Percentiles rank a stretch among this genome's conserved stretches.
Conservation (phyloP, 179 eudicot genomes). For the Silene noctiflora region DNA sequence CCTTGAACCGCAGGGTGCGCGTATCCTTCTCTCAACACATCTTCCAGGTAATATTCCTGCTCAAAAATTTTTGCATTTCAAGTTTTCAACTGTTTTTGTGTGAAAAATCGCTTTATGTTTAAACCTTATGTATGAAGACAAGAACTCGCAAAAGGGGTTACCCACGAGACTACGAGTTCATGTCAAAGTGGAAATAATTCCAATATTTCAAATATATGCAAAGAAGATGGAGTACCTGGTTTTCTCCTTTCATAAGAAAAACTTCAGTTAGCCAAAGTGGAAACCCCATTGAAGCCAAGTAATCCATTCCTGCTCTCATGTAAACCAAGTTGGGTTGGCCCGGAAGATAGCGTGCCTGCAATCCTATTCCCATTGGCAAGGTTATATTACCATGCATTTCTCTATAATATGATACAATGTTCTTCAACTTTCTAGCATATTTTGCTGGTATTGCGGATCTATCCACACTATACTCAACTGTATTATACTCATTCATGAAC, state of each 20-base stretch:
- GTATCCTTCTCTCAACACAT: conserved; percentile 53
- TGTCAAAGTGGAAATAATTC: too few species aligned
- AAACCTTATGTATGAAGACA: too few species aligned
- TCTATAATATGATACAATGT: conserved; percentile 29
- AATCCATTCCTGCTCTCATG: conserved; percentile 57
- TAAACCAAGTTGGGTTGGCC: conserved; percentile 50
- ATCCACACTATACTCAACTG: conserved; percentile 48
- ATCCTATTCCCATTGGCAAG: conserved; percentile 47
- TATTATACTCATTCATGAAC: conserved; percentile 69
- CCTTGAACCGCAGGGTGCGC: conserved; percentile 64
- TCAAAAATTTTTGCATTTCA: background rate
- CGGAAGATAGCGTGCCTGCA: conserved; percentile 44
- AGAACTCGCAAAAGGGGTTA: too few species aligned
- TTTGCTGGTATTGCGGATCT: conserved; percentile 35
- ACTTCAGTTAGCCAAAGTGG: conserved; percentile 71
- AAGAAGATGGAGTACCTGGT: conserved; percentile 33
- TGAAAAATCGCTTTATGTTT: too few species aligned
- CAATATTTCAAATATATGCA: background rate
- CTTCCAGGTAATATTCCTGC: conserved; percentile 49
- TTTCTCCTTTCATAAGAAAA: conserved; percentile 38
- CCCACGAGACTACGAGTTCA: too few species aligned
- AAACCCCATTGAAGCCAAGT: conserved; percentile 38
- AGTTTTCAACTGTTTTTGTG: too few species aligned
- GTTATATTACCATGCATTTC: conserved; percentile 26
- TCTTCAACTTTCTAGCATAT: conserved; percentile 42